These are phyloP conservation scores for Ilex asprella DNA, from an alignment of 257 asterid genomes.

Conservation along the genomic window DNA sequence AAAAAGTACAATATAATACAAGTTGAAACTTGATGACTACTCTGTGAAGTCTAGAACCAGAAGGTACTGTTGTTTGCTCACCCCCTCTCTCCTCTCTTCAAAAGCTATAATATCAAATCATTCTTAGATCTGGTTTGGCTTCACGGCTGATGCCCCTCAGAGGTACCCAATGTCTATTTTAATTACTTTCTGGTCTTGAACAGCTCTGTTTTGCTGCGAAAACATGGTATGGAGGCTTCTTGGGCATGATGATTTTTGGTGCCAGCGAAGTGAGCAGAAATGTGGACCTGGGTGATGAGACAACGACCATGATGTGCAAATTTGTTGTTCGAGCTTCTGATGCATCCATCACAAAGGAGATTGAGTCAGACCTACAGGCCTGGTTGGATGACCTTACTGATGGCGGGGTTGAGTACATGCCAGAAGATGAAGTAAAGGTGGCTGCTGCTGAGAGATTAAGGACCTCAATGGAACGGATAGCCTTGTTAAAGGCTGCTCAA, in stretches of 20 bases:
- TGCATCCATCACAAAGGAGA: conserved; percentile 65
- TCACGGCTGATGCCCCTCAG: neutral
- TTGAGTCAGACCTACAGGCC: conserved; percentile 72
- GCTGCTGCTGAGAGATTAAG: conserved; percentile 71
- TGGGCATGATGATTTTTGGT: conserved; percentile 90
- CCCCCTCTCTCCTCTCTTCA: too few species aligned
- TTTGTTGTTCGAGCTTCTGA: conserved; percentile 89
- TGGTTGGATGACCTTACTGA: conserved; percentile 93
- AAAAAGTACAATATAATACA: too few species aligned
- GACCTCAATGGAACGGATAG: conserved; percentile 81
- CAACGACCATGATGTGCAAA: conserved; percentile 91
- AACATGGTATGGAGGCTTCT: conserved; percentile 83
- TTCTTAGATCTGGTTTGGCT: neutral
- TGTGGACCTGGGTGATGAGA: conserved; percentile 84
- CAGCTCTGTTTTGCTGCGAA: conserved; percentile 91
- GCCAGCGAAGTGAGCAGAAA: conserved; percentile 91
- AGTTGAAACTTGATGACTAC: too few species aligned
- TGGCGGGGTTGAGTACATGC: conserved; percentile 78
- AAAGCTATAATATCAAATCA: neutral
- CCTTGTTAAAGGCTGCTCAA: conserved; percentile 69
- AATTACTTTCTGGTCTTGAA: conserved; percentile 7
- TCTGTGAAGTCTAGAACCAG: too few species aligned
- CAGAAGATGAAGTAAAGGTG: conserved; percentile 84
- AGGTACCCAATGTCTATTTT: neutral
- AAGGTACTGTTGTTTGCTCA: too few species aligned